phyloP scores from a whole-genome alignment of 495 filamentous ascomycete species.

The Viridothelium virens region DNA sequence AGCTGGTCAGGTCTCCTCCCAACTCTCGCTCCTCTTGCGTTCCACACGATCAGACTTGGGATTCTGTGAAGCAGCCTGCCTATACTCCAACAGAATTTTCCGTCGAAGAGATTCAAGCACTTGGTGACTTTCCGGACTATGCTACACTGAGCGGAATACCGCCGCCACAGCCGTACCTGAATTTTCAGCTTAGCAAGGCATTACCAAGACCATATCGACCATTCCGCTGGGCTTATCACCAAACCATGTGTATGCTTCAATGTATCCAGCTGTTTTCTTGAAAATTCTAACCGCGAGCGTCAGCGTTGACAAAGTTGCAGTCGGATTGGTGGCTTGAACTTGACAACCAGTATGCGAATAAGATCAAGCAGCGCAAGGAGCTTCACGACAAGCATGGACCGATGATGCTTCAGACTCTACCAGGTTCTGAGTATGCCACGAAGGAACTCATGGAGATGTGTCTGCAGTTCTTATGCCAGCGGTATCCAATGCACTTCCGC shows the following conservation, averaged over 20 bases:
- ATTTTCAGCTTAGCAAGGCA: constrained; percentile 36
- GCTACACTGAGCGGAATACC: constrained; percentile 70
- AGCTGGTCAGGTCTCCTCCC: constrained; percentile 20
- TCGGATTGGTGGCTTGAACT: constrained; percentile 89
- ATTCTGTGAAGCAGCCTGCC: constrained; percentile 26
- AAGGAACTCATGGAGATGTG: constrained; percentile 91
- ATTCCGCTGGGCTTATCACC: constrained; percentile 82
- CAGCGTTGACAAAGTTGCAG: constrained; percentile 74
- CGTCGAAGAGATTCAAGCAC: constrained; percentile 58
- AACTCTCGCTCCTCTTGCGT: constrained; percentile 26
- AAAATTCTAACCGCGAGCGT: constrained; percentile 20
- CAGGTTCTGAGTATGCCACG: constrained; percentile 72
- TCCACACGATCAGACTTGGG: constrained; percentile 22
- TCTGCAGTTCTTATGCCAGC: constrained; percentile 66
- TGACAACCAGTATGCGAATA: constrained; percentile 61
- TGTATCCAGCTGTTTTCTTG: neutral
- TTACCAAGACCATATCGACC: constrained; percentile 49
- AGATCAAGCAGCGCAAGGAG: constrained; percentile 64
- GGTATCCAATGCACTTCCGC: constrained; percentile 75
- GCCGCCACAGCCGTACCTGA: constrained; percentile 61
- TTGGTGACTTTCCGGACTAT: constrained; percentile 83
- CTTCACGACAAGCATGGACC: constrained; percentile 59
- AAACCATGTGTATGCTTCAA: constrained; percentile 75
- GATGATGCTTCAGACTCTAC: constrained; percentile 58
- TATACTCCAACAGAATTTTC: constrained; percentile 57